Conservation (phyloP, 179 eudicot genomes). For the Vitellaria paradoxa region DNA sequence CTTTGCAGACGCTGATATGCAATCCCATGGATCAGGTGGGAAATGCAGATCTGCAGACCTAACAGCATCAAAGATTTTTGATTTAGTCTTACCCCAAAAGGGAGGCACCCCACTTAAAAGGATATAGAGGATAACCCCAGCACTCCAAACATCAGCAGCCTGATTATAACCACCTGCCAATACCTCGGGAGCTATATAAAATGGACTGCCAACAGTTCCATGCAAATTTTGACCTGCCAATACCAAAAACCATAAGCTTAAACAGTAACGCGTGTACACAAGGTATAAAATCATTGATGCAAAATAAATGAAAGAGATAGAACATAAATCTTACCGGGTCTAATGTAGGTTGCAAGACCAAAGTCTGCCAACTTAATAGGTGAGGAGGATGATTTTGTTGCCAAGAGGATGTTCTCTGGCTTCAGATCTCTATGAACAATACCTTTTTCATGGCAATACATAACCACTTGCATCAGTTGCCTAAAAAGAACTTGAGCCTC, state of each 20-base stretch:
- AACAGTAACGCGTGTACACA: not conserved
- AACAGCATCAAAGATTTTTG: constrained; percentile 78
- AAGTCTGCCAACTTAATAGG: constrained; percentile 89
- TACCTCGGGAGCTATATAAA: constrained; percentile 91
- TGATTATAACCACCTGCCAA: constrained; percentile 74
- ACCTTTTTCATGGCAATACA: constrained; percentile 79
- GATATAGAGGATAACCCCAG: constrained; percentile 84
- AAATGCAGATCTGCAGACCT: constrained; percentile 74
- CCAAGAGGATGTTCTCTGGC: constrained; percentile 83
- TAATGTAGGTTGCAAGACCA: constrained; percentile 87
- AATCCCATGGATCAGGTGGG: constrained; percentile 65
- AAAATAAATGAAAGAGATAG: not conserved
- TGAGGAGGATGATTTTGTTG: constrained; percentile 64
- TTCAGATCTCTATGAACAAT: constrained; percentile 90
- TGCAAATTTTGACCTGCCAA: constrained; percentile 60
- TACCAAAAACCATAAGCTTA: not conserved
- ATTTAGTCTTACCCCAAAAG: constrained; percentile 91
- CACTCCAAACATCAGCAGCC: constrained; percentile 90
- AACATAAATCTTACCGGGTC: constrained; percentile 47
- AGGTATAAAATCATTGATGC: not conserved
- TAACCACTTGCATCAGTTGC: constrained; percentile 72
- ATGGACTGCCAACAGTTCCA: constrained; percentile 90
- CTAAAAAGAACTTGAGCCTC: constrained; percentile 64
- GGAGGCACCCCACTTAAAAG: constrained; percentile 86
- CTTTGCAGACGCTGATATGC: constrained; percentile 60